phyloP scores from a whole-genome alignment of 129 eudicot species.

The Heracleum sosnowskyi region DNA sequence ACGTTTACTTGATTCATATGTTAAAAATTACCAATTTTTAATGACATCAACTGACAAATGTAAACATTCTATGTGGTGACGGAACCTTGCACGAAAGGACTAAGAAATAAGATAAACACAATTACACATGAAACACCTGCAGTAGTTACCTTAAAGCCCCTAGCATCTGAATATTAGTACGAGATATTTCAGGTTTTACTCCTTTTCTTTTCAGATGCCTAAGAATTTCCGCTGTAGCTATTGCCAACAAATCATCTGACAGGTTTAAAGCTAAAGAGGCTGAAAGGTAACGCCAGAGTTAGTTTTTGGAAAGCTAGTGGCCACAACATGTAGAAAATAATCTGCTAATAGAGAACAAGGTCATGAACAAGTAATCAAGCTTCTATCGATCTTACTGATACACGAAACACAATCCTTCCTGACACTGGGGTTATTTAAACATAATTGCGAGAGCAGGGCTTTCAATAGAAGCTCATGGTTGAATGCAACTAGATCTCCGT shows the following conservation, averaged over 20 bases:
- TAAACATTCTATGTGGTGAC: neutral
- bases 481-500: constrained; percentile 72
- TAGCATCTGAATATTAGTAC: constrained; percentile 4
- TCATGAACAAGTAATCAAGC: neutral
- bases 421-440: constrained; percentile 75
- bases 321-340: neutral
- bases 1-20: neutral
- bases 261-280: constrained; percentile 84
- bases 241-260: constrained; percentile 92
- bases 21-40: too few relatives aligned
- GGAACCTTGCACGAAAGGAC: too few relatives aligned
- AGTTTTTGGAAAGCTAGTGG: neutral
- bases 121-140: neutral
- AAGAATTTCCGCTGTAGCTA: constrained; percentile 75
- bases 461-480: constrained; percentile 61
- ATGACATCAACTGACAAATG: neutral
- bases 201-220: constrained; percentile 52
- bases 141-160: constrained; percentile 11
- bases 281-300: constrained; percentile 19
- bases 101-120: too few relatives aligned
- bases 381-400: constrained; percentile 49
- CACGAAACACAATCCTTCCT: constrained; percentile 90
- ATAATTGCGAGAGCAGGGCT: constrained; percentile 83
- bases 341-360: neutral
- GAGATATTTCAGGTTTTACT: constrained; percentile 46